Evolutionary conservation across 768 basidiomycete genomes (phyloP).

Genomic region (Boletus reticuloceps): DNA sequence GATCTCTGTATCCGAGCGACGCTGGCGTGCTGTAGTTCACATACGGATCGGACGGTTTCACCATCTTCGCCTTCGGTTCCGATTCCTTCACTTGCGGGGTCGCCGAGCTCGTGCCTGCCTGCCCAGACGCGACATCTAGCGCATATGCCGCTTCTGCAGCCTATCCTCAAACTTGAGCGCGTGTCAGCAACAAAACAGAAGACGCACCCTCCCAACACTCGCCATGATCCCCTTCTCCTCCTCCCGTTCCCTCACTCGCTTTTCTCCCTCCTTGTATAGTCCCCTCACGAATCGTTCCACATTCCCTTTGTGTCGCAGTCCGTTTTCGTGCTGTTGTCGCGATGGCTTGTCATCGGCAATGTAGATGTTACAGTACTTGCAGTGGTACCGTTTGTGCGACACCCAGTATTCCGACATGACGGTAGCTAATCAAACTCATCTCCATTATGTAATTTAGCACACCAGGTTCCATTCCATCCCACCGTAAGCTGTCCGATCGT

Average conservation of each 20-base stretch:
- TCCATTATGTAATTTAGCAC: conserved; percentile 14
- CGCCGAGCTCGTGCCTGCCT: conserved; percentile 30
- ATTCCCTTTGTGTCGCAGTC: conserved; percentile 91
- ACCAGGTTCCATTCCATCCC: background rate
- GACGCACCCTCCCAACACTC: conserved; percentile 70
- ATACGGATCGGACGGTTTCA: conserved; percentile 61
- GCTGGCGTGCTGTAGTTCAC: conserved; percentile 88
- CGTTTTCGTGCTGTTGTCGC: conserved; percentile 87
- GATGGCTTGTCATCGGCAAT: conserved; percentile 97
- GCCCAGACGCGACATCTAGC: conserved; percentile 71
- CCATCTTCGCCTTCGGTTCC: conserved; percentile 39
- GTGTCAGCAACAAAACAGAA: background rate
- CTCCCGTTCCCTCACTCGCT: conserved; percentile 78
- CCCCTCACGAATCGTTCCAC: conserved; percentile 88
- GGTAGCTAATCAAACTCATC: conserved; percentile 4
- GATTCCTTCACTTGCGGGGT: background rate
- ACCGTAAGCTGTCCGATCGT: background rate
- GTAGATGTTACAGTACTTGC: conserved; percentile 97
- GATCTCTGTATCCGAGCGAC: conserved; percentile 77
- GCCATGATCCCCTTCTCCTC: conserved; percentile 89
- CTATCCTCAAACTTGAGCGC: conserved; percentile 33
- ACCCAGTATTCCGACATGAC: conserved; percentile 91
- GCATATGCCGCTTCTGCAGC: conserved; percentile 81
- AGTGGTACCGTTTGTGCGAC: conserved; percentile 88
- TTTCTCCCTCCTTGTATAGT: conserved; percentile 91